Evolutionary conservation across 495 filamentous ascomycete genomes (phyloP), one percentile per base, ranked within the genome.

Genomic region (Aspergillus taichungensis): DNA sequence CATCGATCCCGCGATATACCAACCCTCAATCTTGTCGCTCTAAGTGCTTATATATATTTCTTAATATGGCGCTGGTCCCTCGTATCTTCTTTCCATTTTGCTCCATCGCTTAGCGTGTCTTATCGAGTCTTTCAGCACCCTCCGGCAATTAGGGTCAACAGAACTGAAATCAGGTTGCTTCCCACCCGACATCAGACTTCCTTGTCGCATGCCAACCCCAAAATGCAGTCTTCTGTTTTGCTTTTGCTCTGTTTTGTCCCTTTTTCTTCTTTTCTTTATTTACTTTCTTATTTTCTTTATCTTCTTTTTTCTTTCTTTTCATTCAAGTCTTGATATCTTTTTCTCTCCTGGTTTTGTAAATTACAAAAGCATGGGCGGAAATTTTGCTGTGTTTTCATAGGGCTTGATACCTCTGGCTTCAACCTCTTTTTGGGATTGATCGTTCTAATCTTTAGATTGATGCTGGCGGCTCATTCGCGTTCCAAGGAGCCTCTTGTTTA

Each of bases 341-440:
- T 24, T 24, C 18, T 24, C 18, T 24, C 18, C 18, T 45, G 7
- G 52, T 56, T 50, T 38, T 69, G 61, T 70, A 68, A 61, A 70
- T 62, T 70, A 70, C 53, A 66, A 67, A 67, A 67, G 64, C 62
- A 55, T 64, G 67, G 60, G 60, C 57, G 57, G 63, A 24, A 24
- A 24, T 24, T 24, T 24, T 24, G 18, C 18, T 24, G 18, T 24
- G 18, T 24, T 24, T 24, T 24, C 18, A 24, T 24, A 24, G 18
- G 18, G 18, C 4, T 24, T 4, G 54, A 54, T 51, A 57, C 47
- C 44, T 65, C 42, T 61, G 45, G 47, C 50, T 54, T 56, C 41
- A 38, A n/a, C 39, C 35, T 6, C n/a, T n/a, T 18, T 14, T 36
- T 35, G 33, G 37, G 32, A 30, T 41, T 27, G 36, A 40, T 40